Conservation (phyloP, 257 asterid species). For the Paulownia fortunei region DNA sequence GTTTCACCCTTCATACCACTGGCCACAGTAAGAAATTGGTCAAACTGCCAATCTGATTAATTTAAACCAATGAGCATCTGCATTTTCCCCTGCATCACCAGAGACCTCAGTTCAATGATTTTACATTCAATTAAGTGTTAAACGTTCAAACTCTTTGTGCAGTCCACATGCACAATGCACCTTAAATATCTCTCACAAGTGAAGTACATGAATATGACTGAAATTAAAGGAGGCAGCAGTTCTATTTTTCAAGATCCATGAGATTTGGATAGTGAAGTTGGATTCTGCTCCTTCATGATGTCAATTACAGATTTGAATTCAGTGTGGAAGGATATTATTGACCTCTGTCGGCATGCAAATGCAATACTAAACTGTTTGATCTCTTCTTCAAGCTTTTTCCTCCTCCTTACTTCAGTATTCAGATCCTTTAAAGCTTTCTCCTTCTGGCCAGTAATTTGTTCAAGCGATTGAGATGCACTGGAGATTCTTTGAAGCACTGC, state of each 20-base stretch:
- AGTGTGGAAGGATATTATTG: conserved; percentile 56
- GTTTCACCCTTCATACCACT: background rate
- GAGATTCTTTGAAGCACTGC: conserved; percentile 42
- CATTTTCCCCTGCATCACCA: background rate
- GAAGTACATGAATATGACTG: too few relatives aligned
- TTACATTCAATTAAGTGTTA: background rate
- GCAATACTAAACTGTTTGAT: conserved; percentile 63
- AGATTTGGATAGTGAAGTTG: conserved; percentile 64
- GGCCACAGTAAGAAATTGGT: background rate
- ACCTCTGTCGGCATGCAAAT: conserved; percentile 66
- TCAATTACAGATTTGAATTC: conserved; percentile 70
- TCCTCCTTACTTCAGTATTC: conserved; percentile 62
- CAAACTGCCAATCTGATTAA: too few relatives aligned
- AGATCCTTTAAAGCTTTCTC: conserved; percentile 62
- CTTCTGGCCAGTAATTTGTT: conserved; percentile 58
- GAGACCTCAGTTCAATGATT: background rate
- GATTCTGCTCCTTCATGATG: conserved; percentile 58
- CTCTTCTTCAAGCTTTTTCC: conserved; percentile 80
- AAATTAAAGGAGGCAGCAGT: conserved; percentile 16
- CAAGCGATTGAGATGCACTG: conserved; percentile 55
- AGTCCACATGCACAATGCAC: background rate
- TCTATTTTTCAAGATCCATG: conserved; percentile 52
- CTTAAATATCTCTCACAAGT: background rate
- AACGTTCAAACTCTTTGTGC: background rate
- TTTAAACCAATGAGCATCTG: conserved; percentile 18